phyloP scores from a whole-genome alignment of 1,139 yeast species.

The Saccharomyces uvarum region DNA sequence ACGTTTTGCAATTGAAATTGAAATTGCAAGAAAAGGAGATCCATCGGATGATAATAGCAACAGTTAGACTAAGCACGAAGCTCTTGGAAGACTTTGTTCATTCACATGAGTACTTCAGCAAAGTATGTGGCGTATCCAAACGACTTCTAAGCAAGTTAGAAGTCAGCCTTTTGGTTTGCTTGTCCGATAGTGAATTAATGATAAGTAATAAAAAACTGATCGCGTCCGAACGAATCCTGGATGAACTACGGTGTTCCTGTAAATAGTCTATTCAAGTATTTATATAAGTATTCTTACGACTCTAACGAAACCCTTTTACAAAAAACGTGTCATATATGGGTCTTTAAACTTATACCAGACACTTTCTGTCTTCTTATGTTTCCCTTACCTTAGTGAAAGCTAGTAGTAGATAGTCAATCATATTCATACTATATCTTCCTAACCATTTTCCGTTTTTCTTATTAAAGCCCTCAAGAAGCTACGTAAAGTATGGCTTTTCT shows the following conservation, averaged over 20 bases:
- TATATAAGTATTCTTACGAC: neutral
- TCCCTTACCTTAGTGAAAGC: neutral
- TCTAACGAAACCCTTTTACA: neutral
- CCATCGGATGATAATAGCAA: slow-evolving; percentile 44
- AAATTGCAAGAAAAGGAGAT: slow-evolving; percentile 32
- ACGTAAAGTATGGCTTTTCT: neutral
- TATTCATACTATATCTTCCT: neutral
- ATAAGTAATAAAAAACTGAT: slow-evolving; percentile 18
- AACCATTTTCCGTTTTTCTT: neutral
- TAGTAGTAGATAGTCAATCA: neutral
- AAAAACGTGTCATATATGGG: neutral
- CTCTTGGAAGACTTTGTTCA: slow-evolving; percentile 46
- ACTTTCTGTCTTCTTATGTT: neutral
- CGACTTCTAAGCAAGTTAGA: slow-evolving; percentile 42
- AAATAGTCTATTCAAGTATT: neutral
- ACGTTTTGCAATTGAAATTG: slow-evolving; percentile 34
- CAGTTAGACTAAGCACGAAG: slow-evolving; percentile 45
- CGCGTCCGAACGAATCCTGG: slow-evolving; percentile 12
- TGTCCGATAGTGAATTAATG: slow-evolving; percentile 19
- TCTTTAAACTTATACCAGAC: neutral
- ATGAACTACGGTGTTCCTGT: slow-evolving; percentile 10
- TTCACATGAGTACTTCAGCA: slow-evolving; percentile 44
- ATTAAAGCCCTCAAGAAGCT: neutral
- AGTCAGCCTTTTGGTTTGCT: slow-evolving; percentile 36
- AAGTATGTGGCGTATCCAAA: slow-evolving; percentile 44